Conservation (phyloP, 768 basidiomycete genomes). For the Pleurotus citrinopileatus region DNA sequence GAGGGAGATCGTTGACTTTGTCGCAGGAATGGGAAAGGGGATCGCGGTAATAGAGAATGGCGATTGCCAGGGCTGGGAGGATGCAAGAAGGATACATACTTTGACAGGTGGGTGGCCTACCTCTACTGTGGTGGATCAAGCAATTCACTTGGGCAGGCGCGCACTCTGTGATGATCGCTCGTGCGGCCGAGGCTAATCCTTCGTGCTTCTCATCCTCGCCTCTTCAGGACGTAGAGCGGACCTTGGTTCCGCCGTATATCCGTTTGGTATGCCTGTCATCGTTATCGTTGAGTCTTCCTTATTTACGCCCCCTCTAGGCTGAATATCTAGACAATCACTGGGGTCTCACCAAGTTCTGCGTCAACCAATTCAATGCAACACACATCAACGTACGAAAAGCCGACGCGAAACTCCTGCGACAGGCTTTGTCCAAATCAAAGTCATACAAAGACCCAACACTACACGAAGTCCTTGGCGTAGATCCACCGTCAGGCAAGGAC, state of each 20-base stretch:
- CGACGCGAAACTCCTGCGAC: constrained; percentile 53
- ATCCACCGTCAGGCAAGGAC: constrained; percentile 54
- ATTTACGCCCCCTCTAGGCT: constrained; percentile 37
- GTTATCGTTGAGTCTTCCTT: background rate
- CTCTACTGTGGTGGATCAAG: too few relatives aligned
- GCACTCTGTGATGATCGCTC: constrained; percentile 94
- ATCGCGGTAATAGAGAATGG: constrained; percentile 95
- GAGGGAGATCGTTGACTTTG: constrained; percentile 83
- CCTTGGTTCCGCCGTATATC: constrained; percentile 70
- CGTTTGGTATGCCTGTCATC: constrained; percentile 50
- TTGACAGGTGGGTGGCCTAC: too few relatives aligned
- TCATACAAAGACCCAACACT: constrained; percentile 48
- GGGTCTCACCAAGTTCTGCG: constrained; percentile 85
- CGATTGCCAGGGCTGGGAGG: constrained; percentile 78
- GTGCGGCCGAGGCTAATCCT: constrained; percentile 91
- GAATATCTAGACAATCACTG: constrained; percentile 78
- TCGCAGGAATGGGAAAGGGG: constrained; percentile 66
- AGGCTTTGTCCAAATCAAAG: constrained; percentile 59
- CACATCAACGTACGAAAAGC: constrained; percentile 55
- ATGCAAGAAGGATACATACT: constrained; percentile 70
- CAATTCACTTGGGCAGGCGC: constrained; percentile 81
- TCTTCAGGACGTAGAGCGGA: constrained; percentile 63
- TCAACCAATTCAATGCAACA: constrained; percentile 74
- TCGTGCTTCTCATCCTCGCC: constrained; percentile 77
- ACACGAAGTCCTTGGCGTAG: constrained; percentile 39